Conservation (phyloP, 2,329 filamentous ascomycete genomes). For the Nothopassalora personata region DNA sequence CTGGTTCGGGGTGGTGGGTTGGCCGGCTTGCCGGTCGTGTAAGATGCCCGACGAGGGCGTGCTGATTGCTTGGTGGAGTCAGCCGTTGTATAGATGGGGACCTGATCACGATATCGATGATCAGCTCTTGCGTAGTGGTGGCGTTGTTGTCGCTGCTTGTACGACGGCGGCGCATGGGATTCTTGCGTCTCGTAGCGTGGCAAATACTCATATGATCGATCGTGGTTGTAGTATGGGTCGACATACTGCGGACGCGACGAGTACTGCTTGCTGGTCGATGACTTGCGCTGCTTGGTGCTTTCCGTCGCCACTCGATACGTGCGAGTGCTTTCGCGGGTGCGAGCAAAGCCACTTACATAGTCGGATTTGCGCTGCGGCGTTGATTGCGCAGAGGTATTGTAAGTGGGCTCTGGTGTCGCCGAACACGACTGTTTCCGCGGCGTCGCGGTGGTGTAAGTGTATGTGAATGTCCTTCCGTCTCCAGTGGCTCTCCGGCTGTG, state of each 20-base stretch:
- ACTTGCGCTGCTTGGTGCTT: conserved; percentile 29
- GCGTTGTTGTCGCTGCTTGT: conserved; percentile 50
- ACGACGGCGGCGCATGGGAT: conserved; percentile 44
- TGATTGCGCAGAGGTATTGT: conserved; percentile 41
- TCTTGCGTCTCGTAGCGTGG: conserved; percentile 38
- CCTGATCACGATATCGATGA: conserved; percentile 46
- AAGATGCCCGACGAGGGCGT: conserved; percentile 37
- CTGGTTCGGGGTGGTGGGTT: conserved; percentile 43
- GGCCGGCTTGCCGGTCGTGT: conserved; percentile 49
- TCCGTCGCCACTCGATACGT: conserved; percentile 30
- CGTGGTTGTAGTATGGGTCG: conserved; percentile 49
- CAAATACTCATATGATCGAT: conserved; percentile 43
- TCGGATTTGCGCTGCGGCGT: conserved; percentile 54
- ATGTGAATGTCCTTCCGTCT: conserved; percentile 42
- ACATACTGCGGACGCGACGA: conserved; percentile 51
- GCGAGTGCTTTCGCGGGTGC: conserved; percentile 38
- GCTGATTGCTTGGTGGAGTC: conserved; percentile 20
- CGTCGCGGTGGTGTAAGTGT: conserved; percentile 36
- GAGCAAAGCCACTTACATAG: conserved; percentile 61
- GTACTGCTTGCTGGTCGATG: conserved; percentile 43
- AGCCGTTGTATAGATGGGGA: conserved; percentile 40
- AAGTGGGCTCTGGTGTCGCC: conserved; percentile 22
- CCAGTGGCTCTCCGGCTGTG: conserved; percentile 55
- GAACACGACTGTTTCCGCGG: conserved; percentile 20
- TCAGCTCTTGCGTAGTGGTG: conserved; percentile 50